Evolutionary conservation across 2,329 filamentous ascomycete genomes (phyloP).

Genomic region (Fusarium sp.): DNA sequence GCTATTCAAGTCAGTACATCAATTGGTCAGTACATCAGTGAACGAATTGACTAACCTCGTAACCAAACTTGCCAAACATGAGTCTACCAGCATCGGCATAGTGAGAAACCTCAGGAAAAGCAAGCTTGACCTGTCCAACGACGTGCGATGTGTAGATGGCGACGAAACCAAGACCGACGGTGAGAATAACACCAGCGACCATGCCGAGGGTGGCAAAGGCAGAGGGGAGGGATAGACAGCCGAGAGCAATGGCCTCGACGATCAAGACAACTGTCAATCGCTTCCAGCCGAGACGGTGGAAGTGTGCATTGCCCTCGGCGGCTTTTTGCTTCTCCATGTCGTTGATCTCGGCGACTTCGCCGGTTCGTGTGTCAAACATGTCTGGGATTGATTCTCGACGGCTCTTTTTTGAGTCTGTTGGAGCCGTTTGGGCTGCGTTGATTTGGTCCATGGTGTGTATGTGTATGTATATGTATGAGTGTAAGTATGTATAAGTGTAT

Average conservation of each 20-base stretch:
- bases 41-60: slow-evolving; percentile 51
- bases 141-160: slow-evolving; percentile 60
- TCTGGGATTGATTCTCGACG: slow-evolving; percentile 29
- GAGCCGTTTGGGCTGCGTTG: slow-evolving; percentile 8
- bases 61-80: slow-evolving; percentile 67
- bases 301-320: slow-evolving; percentile 57
- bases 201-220: slow-evolving; percentile 65
- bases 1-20: not conserved
- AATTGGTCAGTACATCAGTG: not conserved
- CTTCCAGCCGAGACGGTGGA: slow-evolving; percentile 65
- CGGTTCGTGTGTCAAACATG: slow-evolving; percentile 42
- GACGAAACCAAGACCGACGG: slow-evolving; percentile 54
- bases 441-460: slow-evolving; percentile 31
- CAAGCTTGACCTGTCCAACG: slow-evolving; percentile 59
- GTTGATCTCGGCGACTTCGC: slow-evolving; percentile 51
- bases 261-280: slow-evolving; percentile 64
- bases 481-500: not conserved
- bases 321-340: slow-evolving; percentile 59
- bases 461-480: not conserved
- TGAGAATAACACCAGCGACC: slow-evolving; percentile 57
- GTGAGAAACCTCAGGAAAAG: slow-evolving; percentile 66
- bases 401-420: slow-evolving; percentile 14
- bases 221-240: slow-evolving; percentile 59
- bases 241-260: slow-evolving; percentile 66
- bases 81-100: slow-evolving; percentile 75